Conservation (phyloP, 495 filamentous ascomycete genomes). For the Tuber magnatum region DNA sequence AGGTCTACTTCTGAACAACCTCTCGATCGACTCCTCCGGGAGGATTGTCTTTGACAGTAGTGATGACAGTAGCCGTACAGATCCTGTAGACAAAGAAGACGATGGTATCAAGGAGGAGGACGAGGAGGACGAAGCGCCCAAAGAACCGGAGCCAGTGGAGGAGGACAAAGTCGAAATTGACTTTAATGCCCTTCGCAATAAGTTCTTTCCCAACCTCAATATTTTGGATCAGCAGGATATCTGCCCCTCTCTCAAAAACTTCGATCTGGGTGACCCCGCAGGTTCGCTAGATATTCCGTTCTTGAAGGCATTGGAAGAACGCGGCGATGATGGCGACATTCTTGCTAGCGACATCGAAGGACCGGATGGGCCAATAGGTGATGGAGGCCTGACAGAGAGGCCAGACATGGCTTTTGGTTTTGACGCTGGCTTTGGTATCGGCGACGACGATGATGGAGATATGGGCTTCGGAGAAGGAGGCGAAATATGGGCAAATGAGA, state of each 20-base stretch:
- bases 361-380: conserved; percentile 61
- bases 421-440: conserved; percentile 49
- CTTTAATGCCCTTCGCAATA: conserved; percentile 59
- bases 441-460: conserved; percentile 41
- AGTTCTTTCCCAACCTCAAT: conserved; percentile 81
- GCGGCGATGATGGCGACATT: conserved; percentile 57
- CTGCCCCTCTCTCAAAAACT: conserved; percentile 86
- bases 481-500: conserved; percentile 58
- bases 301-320: conserved; percentile 80
- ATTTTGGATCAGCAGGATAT: conserved; percentile 78
- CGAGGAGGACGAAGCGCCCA: conserved; percentile 31
- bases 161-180: conserved; percentile 60
- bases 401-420: conserved; percentile 56
- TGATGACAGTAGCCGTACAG: conserved; percentile 56
- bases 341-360: conserved; percentile 44
- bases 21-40: conserved; percentile 83
- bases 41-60: conserved; percentile 97
- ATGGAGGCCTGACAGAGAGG: conserved; percentile 26
- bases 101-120: conserved; percentile 44
- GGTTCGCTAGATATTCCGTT: conserved; percentile 87
- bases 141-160: conserved; percentile 44
- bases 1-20: conserved; percentile 86
- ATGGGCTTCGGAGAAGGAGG: conserved; percentile 69
- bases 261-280: conserved; percentile 77
- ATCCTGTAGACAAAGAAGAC: conserved; percentile 44